These are phyloP conservation scores for Pharus latifolius DNA, from an alignment of 176 grass and related monocot genomes.

Conservation along the genomic window DNA sequence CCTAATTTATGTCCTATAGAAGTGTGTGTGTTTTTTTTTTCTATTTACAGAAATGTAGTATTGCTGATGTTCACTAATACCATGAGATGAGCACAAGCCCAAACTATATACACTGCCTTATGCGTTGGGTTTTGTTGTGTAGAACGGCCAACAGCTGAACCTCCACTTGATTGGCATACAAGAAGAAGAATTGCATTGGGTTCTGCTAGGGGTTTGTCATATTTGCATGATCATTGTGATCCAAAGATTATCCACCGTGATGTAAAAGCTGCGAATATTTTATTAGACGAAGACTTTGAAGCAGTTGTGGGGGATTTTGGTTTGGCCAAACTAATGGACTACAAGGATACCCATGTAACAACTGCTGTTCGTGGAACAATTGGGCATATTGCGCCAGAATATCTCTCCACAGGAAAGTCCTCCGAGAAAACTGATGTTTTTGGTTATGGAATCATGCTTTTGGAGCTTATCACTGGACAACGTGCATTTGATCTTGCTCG, in stretches of 20 bases:
- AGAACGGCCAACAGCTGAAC: slow-evolving; percentile 64
- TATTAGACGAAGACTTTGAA: slow-evolving; percentile 79
- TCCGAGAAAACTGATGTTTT: slow-evolving; percentile 93
- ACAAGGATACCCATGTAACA: slow-evolving; percentile 95
- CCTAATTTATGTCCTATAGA: neutral
- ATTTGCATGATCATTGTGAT: slow-evolving; percentile 83
- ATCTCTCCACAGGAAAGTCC: slow-evolving; percentile 83
- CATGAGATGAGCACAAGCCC: no score
- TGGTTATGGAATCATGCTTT: slow-evolving; percentile 87
- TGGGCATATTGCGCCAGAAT: slow-evolving; percentile 88
- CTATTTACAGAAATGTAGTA: no score
- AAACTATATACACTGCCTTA: no score
- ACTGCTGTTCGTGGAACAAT: slow-evolving; percentile 87
- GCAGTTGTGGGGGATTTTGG: slow-evolving; percentile 87
- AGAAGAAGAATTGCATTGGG: slow-evolving; percentile 70
- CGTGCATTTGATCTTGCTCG: slow-evolving; percentile 88
- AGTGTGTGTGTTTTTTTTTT: no score
- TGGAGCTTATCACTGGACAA: slow-evolving; percentile 90
- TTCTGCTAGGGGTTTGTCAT: slow-evolving; percentile 71
- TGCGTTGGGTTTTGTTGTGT: slow-evolving; percentile 15
- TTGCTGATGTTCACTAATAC: no score
- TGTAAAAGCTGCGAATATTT: slow-evolving; percentile 87
- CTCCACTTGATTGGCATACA: slow-evolving; percentile 71
- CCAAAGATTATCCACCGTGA: slow-evolving; percentile 87
- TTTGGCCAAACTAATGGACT: slow-evolving; percentile 86